A percentile compares a stretch with the other conserved stretches of the same genome.
These are phyloP conservation scores for Camellia lanceoleosa DNA, from an alignment of 148 eudicot species.

Conservation along the genomic window DNA sequence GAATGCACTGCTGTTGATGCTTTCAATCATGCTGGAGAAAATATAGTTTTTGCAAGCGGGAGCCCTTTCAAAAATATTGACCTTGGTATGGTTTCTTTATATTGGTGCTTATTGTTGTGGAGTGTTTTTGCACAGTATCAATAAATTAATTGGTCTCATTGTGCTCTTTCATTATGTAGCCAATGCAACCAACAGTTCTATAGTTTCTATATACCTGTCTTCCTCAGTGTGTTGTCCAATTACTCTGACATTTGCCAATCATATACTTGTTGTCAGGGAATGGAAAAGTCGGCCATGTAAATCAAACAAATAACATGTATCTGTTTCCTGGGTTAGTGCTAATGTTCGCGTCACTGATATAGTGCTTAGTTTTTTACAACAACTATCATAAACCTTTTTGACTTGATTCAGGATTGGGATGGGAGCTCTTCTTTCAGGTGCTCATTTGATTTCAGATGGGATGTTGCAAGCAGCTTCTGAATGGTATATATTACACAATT, in stretches of 20 bases:
- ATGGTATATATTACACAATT: conserved; percentile 47
- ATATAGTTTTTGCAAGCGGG: conserved; percentile 93
- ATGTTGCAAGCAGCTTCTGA: conserved; percentile 97
- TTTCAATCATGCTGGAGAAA: conserved; percentile 89
- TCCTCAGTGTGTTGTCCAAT: background rate
- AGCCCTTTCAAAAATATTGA: conserved; percentile 91
- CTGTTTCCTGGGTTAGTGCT: conserved; percentile 90
- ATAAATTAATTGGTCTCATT: background rate
- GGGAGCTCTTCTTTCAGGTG: conserved; percentile 90
- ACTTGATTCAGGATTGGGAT: conserved; percentile 78
- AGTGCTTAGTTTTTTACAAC: background rate
- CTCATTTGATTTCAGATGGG: conserved; percentile 83
- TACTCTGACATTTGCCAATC: background rate
- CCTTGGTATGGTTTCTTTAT: conserved; percentile 51
- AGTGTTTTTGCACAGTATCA: background rate
- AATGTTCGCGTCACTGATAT: conserved; percentile 10
- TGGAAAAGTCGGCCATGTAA: conserved; percentile 90
- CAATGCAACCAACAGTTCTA: background rate
- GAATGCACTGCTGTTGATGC: conserved; percentile 96
- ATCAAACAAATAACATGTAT: conserved; percentile 99
- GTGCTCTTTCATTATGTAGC: conserved; percentile 4
- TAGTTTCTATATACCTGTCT: background rate
- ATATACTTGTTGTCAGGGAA: conserved; percentile 49
- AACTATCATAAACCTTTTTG: conserved; percentile 17
- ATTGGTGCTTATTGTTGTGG: background rate